Base-by-base conservation (phyloP, 192 early-diverging fungal species). In the Coemansia sp. region DNA sequence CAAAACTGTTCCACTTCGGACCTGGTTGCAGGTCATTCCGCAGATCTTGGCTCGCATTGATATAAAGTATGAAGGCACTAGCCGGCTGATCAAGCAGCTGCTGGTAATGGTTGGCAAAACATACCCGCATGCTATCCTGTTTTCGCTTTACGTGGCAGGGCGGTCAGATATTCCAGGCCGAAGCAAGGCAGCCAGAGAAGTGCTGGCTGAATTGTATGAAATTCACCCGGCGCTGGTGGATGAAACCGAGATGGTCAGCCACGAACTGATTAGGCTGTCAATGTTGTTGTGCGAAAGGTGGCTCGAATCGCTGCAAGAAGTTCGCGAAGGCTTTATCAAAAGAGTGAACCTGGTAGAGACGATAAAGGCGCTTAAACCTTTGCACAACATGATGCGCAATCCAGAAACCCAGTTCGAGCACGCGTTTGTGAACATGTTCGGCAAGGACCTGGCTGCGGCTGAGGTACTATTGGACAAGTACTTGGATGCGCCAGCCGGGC, bases 21-120 rank as follows among this genome's bases (percentile, higher is more conserved):
- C 92, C 1, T 99, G 96, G 96, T 75, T 99, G 39, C 92, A 99
- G 78, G 96, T 99, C 21, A 97, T 99, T 60, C 96, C 96, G 15
- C 95, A 97, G 79, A 74, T 99, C 15, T 95, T 99, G 81, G 96
- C 94, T 0, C 82, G 95, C 36, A 94, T 97, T 54, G 91, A 97
- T 49, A 85, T 90, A 1, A 84, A 86, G 17, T 86, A 80, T 46
- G 81, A 84, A 14, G 84, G 90, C 45, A 89, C 95, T 0, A 88
- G 94, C 33, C 68, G 82, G 26, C 71, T 99, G 45, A 89, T 99
- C 45, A 90, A 94, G 63, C 90, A 93, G 57, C 68, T 99, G 30
- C 70, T 99, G 53, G 82, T 83, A 1, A 94, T 94, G 58, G 85
- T 99, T n/a, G 97, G 95, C 30, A 91, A 91, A 60, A 83, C 83